Percentiles rank a stretch among this genome's conserved stretches.
Evolutionary conservation across 169 alveolate genomes (phyloP).

Genomic region (Theileria equi): DNA sequence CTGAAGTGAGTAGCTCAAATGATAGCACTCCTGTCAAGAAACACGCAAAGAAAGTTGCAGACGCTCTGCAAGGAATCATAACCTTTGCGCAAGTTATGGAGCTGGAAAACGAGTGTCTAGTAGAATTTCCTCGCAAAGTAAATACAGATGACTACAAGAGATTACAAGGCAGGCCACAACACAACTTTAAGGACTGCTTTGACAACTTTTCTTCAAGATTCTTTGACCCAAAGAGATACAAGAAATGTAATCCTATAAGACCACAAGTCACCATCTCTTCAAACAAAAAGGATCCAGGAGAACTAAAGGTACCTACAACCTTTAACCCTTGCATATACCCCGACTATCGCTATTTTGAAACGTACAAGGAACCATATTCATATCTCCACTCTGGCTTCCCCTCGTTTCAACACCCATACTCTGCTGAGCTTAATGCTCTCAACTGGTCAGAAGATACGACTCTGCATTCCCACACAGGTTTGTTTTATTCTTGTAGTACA

Average conservation of each 20-base stretch:
- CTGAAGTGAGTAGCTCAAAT: no score
- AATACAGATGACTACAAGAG: no score
- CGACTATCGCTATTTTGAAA: slow-evolving; percentile 2
- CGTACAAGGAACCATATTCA: slow-evolving; percentile 22
- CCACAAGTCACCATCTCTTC: slow-evolving; percentile 2
- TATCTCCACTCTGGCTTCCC: slow-evolving; percentile 17
- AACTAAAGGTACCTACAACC: background rate
- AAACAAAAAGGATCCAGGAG: background rate
- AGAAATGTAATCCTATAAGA: slow-evolving; percentile 28
- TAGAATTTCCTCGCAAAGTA: no score
- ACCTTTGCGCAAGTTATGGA: no score
- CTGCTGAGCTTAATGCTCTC: slow-evolving; percentile 53
- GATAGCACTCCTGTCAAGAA: no score
- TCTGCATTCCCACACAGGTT: slow-evolving; percentile 39
- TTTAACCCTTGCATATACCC: background rate
- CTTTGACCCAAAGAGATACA: background rate
- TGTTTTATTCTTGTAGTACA: background rate
- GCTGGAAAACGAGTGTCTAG: slow-evolving; percentile 3
- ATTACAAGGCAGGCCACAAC: slow-evolving; percentile 21
- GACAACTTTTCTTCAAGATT: slow-evolving; percentile 43
- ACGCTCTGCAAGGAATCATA: background rate
- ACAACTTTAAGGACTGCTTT: slow-evolving; percentile 25
- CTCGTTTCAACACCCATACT: slow-evolving; percentile 40
- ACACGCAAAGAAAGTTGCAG: background rate
- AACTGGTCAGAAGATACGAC: slow-evolving; percentile 28